Evolutionary conservation across 2,329 filamentous ascomycete species (phyloP).

Genomic region (Fusarium sp.): DNA sequence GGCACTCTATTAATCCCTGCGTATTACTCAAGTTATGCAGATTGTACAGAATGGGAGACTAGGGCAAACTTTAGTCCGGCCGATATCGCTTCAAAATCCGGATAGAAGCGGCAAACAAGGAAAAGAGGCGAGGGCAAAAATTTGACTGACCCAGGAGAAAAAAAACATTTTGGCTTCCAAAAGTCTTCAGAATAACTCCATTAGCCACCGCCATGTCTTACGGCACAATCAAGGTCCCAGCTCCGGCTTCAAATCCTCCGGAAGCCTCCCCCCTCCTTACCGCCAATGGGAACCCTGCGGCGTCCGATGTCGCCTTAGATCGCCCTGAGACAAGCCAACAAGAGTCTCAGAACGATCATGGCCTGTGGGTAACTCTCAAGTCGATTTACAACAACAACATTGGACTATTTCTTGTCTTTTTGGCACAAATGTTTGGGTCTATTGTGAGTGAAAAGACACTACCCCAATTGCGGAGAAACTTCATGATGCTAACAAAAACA

Average conservation of each 20-base stretch:
- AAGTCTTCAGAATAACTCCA: not conserved
- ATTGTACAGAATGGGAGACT: not conserved
- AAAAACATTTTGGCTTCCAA: not conserved
- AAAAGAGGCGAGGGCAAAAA: not conserved
- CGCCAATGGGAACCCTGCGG: not conserved
- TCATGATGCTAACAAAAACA: constrained; percentile 30
- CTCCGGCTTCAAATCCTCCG: not conserved
- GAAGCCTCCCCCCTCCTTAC: constrained; percentile 4
- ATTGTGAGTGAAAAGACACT: constrained; percentile 45
- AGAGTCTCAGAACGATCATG: not conserved
- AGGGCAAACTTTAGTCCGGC: constrained; percentile 1
- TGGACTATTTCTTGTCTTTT: constrained; percentile 54
- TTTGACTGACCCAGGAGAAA: not conserved
- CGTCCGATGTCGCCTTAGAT: not conserved
- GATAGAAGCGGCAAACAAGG: not conserved
- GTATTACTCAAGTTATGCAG: not conserved
- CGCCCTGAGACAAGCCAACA: not conserved
- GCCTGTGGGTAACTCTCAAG: constrained; percentile 18
- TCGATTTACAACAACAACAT: constrained; percentile 62
- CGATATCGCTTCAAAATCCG: not conserved
- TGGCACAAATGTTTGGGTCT: constrained; percentile 56
- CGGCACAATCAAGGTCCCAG: not conserved
- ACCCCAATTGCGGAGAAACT: not conserved
- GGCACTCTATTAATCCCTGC: not conserved
- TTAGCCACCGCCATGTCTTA: constrained; percentile 17